Evolutionary conservation across 2,329 filamentous ascomycete genomes (phyloP).

Genomic region (Pestalotiopsis sp.): DNA sequence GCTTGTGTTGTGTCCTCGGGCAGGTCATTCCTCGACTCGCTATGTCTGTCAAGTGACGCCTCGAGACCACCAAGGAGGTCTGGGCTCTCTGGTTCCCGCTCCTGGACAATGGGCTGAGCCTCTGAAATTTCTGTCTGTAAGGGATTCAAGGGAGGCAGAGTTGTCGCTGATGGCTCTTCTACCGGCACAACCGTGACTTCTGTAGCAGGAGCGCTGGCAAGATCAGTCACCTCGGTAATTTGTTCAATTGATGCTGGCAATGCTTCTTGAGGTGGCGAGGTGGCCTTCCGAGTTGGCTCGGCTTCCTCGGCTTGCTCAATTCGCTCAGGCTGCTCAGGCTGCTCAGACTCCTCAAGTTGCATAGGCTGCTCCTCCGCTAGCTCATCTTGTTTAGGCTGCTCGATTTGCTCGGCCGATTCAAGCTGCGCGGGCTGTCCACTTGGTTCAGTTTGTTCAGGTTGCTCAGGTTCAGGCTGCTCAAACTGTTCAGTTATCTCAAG

Average conservation of each 20-base stretch:
- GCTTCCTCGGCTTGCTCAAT: background rate
- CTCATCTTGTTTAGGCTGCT: background rate
- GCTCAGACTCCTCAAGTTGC: background rate
- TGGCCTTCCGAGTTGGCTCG: background rate
- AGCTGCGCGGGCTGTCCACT: background rate
- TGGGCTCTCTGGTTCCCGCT: slow-evolving; percentile 40
- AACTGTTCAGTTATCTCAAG: background rate
- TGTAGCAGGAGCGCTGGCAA: background rate
- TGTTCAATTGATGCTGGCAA: background rate
- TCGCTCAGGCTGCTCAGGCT: background rate
- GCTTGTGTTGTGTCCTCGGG: background rate
- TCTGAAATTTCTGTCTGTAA: slow-evolving; percentile 22
- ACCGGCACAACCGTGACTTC: background rate
- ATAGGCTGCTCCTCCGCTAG: background rate
- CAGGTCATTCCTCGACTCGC: slow-evolving; percentile 20
- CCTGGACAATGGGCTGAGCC: slow-evolving; percentile 22
- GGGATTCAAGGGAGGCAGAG: slow-evolving; percentile 11
- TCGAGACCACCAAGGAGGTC: slow-evolving; percentile 50
- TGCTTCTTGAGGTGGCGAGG: background rate
- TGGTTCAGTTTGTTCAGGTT: background rate
- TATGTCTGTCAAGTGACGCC: slow-evolving; percentile 46
- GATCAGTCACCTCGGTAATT: slow-evolving; percentile 2
- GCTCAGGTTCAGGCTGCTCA: background rate
- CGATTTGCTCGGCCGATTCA: background rate
- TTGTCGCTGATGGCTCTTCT: background rate